Base-by-base conservation (phyloP, 2,329 filamentous ascomycete species). In the Clarireedia paspali region DNA sequence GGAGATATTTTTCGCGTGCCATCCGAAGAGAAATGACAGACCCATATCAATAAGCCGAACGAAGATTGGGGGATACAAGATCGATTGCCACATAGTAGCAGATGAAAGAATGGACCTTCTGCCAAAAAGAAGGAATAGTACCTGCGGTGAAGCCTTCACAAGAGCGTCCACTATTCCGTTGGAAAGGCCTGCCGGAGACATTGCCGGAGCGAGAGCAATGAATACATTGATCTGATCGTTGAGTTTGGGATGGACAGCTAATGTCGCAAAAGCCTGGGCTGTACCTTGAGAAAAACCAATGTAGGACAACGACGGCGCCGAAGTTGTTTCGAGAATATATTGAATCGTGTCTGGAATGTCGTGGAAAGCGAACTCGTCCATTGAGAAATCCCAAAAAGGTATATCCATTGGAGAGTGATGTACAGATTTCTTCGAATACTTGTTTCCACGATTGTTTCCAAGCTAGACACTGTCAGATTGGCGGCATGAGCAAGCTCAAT, bases 281-380 rank as follows among this genome's bases (percentile, higher is more conserved):
- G 94, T 96, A 40, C 94, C 94, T 71, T 99, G 94, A 0, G 91
- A 96, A 73, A 99, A 99, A 23, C 94, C 94, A 68, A 99, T 88
- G 69, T 99, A 99, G 1, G 91, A 96, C 26, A 99, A 74, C 42
- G 91, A 95, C 34, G 84, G 78, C 69, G 95, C 89, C 52, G 79
- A 78, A 0, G 94, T 97, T 0, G 88, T 88, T 42, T 86, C 83
- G 23, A 99, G 80, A 58, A 99, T 89, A 69, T 99, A 97, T 53
- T 85, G 80, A 66, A 99, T 97, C 62, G 86, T 92, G 71, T 99
- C 88, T 1, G 94, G 94, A 58, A 99, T 96, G 70, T 99, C 94
- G 70, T 97, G 84, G 67, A 99, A 95, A 48, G 94, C 94, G 69
- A 99, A 99, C 68, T 99, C 89, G 69, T 99, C 94, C 68, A 99